Percentiles rank a stretch among this genome's conserved stretches.
These are phyloP conservation scores for Digitaria exilis DNA, from an alignment of 202 grass and related monocot genomes.

Conservation along the genomic window DNA sequence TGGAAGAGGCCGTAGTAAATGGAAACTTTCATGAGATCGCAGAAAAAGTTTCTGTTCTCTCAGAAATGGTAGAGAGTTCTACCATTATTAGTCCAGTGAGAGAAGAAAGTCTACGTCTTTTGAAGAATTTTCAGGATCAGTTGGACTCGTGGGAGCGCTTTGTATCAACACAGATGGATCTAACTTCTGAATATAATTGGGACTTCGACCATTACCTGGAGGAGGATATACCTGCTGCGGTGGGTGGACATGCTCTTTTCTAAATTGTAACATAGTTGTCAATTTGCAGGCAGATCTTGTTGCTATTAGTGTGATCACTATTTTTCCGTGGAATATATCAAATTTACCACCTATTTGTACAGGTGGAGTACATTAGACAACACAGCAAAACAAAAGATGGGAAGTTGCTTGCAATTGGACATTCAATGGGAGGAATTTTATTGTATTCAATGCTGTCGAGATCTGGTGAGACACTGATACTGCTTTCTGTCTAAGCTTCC, in stretches of 20 bases:
- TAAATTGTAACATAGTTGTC: neutral
- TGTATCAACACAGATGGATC: constrained; percentile 52
- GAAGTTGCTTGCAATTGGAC: constrained; percentile 72
- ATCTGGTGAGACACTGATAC: constrained; percentile 44
- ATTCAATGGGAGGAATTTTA: constrained; percentile 73
- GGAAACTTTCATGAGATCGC: constrained; percentile 58
- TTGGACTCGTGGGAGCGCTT: constrained; percentile 59
- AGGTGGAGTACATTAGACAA: constrained; percentile 68
- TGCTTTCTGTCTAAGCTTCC: constrained; percentile 4
- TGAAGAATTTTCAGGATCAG: constrained; percentile 61
- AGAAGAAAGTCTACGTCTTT: constrained; percentile 56
- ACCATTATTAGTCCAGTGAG: constrained; percentile 54
- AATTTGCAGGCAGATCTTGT: neutral
- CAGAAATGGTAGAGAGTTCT: constrained; percentile 58
- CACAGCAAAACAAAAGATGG: constrained; percentile 59
- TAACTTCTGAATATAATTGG: constrained; percentile 60
- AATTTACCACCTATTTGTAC: neutral
- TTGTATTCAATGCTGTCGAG: constrained; percentile 67
- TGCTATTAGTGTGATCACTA: neutral
- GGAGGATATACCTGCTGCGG: constrained; percentile 70
- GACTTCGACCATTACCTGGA: constrained; percentile 76
- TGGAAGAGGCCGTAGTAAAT: constrained; percentile 56
- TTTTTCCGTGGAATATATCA: constrained; percentile 1
- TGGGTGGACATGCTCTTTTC: constrained; percentile 40
- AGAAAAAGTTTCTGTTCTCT: constrained; percentile 58